A percentile compares a stretch with the other conserved stretches of the same genome.
Evolutionary conservation across 2,329 filamentous ascomycete genomes (phyloP).

Genomic region (Coniosporium tulheliwenetii): DNA sequence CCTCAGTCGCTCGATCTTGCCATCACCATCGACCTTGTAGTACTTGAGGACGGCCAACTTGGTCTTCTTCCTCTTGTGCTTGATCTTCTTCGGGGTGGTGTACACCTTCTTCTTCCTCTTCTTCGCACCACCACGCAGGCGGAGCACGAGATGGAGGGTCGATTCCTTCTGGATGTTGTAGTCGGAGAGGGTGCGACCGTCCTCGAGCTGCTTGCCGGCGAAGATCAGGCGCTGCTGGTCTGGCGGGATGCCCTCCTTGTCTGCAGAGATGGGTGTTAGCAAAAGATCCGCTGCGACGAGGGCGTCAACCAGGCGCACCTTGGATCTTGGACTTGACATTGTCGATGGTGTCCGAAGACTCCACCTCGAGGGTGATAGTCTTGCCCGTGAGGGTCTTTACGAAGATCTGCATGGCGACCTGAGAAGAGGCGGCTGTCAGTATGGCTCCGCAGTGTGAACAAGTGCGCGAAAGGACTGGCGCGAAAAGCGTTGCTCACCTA

Average conservation of each 20-base stretch:
- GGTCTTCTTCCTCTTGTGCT: slow-evolving; percentile 99
- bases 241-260: slow-evolving; percentile 99
- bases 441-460: not conserved
- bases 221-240: slow-evolving; percentile 99
- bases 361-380: slow-evolving; percentile 99
- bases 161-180: slow-evolving; percentile 99
- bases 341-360: slow-evolving; percentile 99
- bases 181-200: slow-evolving; percentile 95
- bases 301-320: slow-evolving; percentile 27
- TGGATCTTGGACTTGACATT: slow-evolving; percentile 99
- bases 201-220: slow-evolving; percentile 99
- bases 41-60: slow-evolving; percentile 99
- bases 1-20: slow-evolving; percentile 98
- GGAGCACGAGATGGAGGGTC: slow-evolving; percentile 93
- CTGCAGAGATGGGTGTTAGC: slow-evolving; percentile 41
- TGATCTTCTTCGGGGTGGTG: slow-evolving; percentile 99
- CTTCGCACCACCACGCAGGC: slow-evolving; percentile 97
- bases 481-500: slow-evolving; percentile 27
- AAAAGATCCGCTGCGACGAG: slow-evolving; percentile 1
- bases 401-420: slow-evolving; percentile 33
- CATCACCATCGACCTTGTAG: slow-evolving; percentile 99
- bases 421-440: slow-evolving; percentile 2
- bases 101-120: slow-evolving; percentile 99
- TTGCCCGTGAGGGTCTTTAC: slow-evolving; percentile 79
- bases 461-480: not conserved